Evolutionary conservation across 805 yeast species (phyloP), one percentile per base, ranked within the genome.

Genomic region (Myxozyma neotropica): DNA sequence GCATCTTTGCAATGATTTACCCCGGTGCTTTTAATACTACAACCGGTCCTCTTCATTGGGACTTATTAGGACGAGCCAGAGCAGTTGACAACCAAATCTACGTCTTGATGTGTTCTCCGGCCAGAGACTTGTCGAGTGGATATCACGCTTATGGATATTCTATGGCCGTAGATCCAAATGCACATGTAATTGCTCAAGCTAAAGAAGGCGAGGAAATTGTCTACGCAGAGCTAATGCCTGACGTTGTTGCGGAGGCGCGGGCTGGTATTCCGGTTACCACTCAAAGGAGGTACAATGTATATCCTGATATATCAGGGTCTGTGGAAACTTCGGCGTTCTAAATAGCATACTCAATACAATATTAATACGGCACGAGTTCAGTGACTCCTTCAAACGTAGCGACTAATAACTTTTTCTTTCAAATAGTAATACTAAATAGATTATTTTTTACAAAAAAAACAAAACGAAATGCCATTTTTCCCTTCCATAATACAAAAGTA

Each of bases 21-120:
- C 98, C 99, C 0, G 86, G 95, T 26, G 98, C 98, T 0, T 94
- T 95, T 78, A 94, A 97, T 0, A 82, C 88, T 70, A 84, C 85
- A 64, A 93, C 98, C 0, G 99, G 99, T 0, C 83, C 83, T 53
- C 89, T 93, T 1, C 99, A 93, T 70, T 93, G 97, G 96, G 84
- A 84, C 54, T 72, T 82, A 1, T 76, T 93, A 53, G 97, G 89
- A 1, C 78, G 83, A 27, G 87, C 96, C 0, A 77, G 97, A 49
- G 98, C 98, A 3, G 81, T 93, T 12, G 96, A 92, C 70, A 81
- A 93, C 1, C 98, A 94, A 73, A 78, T 87, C 60, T 94, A 81
- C 71, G 96, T 92, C 4, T 77, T 93, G 3, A 82, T 91, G 87
- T 92, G 97, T 1, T 89, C 96, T 6, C 97, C 97, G 2, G 92